Conservation (phyloP, 495 filamentous ascomycete species). For the Astrothelium subdiscretum region DNA sequence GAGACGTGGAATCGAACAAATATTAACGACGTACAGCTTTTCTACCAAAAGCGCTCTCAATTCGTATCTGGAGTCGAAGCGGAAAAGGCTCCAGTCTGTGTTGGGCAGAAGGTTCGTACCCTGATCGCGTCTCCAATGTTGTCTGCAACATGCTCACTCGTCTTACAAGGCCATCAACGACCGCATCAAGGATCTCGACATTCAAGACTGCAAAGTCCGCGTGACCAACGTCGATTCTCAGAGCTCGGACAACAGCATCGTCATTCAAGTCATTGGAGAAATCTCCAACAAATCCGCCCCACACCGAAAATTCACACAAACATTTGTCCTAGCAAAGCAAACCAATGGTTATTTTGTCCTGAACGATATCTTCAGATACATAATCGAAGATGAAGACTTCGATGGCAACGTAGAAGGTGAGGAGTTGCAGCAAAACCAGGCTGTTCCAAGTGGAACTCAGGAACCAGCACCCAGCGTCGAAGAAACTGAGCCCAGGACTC, state of each 20-base stretch:
- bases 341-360: conserved; percentile 95
- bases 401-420: conserved; percentile 31
- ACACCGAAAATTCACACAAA: conserved; percentile 91
- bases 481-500: conserved; percentile 20
- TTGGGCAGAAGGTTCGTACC: conserved; percentile 69
- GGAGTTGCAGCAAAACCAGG: conserved; percentile 28
- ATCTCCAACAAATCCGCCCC: conserved; percentile 86
- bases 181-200: conserved; percentile 80
- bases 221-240: conserved; percentile 97
- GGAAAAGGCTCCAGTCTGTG: conserved; percentile 67
- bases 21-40: conserved; percentile 26
- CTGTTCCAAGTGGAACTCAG: conserved; percentile 26
- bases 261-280: conserved; percentile 95
- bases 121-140: not conserved
- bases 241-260: conserved; percentile 78
- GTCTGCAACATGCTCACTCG: conserved; percentile 3
- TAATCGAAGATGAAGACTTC: conserved; percentile 64
- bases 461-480: conserved; percentile 24
- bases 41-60: conserved; percentile 38
- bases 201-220: conserved; percentile 96
- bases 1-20: not conserved
- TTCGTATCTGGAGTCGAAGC: conserved; percentile 54
- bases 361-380: conserved; percentile 93
- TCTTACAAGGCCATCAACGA: conserved; percentile 73
- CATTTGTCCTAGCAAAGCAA: conserved; percentile 94